A percentile compares a stretch with the other conserved stretches of the same genome.
Conservation (phyloP, 352 stramenopile species). For the Phytophthora aleatoria region DNA sequence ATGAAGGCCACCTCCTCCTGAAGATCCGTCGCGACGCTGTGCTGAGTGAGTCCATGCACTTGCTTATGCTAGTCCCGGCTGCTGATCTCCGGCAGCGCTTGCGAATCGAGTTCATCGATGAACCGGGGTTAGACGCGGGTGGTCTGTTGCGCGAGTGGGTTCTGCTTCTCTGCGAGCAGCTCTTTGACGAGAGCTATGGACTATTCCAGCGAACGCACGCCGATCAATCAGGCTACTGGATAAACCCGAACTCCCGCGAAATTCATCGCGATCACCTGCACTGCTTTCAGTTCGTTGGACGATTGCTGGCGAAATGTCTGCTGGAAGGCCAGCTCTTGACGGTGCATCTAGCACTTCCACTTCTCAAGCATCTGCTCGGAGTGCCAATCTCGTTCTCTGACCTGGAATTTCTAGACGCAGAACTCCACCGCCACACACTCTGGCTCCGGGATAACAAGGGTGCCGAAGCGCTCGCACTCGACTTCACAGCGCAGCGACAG, state of each 20-base stretch:
- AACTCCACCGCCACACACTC: constrained; percentile 66
- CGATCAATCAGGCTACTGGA: constrained; percentile 83
- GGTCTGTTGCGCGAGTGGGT: constrained; percentile 84
- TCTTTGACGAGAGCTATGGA: constrained; percentile 82
- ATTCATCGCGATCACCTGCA: constrained; percentile 74
- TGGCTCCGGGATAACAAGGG: constrained; percentile 75
- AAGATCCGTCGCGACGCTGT: constrained; percentile 82
- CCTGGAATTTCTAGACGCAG: constrained; percentile 79
- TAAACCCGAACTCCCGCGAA: constrained; percentile 77
- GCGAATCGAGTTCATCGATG: constrained; percentile 86
- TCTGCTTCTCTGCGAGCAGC: constrained; percentile 69
- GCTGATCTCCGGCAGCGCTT: constrained; percentile 73
- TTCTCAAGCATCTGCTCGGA: constrained; percentile 85
- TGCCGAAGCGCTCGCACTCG: constrained; percentile 66
- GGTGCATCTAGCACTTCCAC: constrained; percentile 73
- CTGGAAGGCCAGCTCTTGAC: constrained; percentile 79
- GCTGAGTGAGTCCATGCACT: constrained; percentile 80
- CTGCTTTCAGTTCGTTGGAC: constrained; percentile 78
- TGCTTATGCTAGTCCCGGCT: constrained; percentile 79
- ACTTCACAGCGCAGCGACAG: constrained; percentile 74
- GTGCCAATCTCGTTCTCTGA: constrained; percentile 85
- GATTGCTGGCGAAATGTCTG: constrained; percentile 78
- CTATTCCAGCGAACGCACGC: constrained; percentile 76
- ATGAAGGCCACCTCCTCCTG: constrained; percentile 79
- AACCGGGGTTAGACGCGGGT: constrained; percentile 75